Evolutionary conservation across 1,284 basidiomycete genomes (phyloP).

Genomic region (Pseudomicrostroma phylloplanum): DNA sequence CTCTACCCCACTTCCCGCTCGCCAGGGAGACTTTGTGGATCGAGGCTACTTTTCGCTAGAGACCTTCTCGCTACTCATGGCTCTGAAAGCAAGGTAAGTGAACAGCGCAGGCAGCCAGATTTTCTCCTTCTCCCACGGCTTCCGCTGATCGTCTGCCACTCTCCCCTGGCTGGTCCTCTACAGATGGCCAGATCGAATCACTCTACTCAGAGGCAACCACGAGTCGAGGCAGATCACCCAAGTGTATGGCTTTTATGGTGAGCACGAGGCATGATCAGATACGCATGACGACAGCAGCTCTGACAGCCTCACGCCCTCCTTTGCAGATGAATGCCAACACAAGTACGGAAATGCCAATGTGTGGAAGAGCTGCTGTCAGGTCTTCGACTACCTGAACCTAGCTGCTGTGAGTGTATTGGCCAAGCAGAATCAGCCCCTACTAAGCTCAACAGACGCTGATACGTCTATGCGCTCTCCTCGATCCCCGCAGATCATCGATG

Average conservation of each 20-base stretch:
- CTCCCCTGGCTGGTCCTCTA: not conserved
- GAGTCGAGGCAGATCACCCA: conserved; percentile 95
- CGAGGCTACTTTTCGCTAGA: conserved; percentile 94
- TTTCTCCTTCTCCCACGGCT: not conserved
- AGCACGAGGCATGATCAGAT: conserved; percentile 57
- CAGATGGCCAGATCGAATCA: conserved; percentile 87
- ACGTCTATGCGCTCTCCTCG: too few species aligned
- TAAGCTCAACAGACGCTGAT: too few species aligned
- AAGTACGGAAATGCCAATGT: conserved; percentile 90
- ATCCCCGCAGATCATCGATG: conserved; percentile 67
- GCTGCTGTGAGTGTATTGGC: conserved; percentile 58
- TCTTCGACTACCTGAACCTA: conserved; percentile 88
- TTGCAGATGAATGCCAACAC: conserved; percentile 79
- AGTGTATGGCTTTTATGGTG: conserved; percentile 84
- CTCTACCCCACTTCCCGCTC: not conserved
- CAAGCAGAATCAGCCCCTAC: too few species aligned
- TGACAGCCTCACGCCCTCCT: conserved; percentile 45
- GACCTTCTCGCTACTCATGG: conserved; percentile 81
- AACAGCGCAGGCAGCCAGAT: not conserved
- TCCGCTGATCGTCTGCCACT: not conserved
- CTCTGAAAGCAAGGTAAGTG: conserved; percentile 76
- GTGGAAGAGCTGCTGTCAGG: conserved; percentile 91
- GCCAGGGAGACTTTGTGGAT: conserved; percentile 92
- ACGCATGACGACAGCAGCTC: conserved; percentile 9
- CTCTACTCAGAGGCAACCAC: conserved; percentile 85